Base-by-base conservation (phyloP, 345 rosid genomes). In the Cardiospermum halicacabum region DNA sequence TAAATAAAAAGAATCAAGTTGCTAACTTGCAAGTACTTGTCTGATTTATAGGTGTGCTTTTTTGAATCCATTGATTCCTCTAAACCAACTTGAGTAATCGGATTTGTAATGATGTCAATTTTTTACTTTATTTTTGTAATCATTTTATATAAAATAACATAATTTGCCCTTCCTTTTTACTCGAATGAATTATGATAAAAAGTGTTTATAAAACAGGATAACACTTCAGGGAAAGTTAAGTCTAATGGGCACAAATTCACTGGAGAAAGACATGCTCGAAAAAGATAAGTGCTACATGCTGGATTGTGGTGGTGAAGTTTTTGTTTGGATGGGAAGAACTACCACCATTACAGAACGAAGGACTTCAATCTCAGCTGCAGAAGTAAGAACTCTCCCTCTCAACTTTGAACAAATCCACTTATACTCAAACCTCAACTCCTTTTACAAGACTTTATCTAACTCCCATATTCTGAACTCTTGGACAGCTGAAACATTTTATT, bases 301-400 rank as follows among this genome's bases (percentile, higher is more conserved):
- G 76, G 96, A 91, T 30, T 82, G 84, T 66, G 78, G 74, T 22
- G 58, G 69, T 53, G 94, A 85, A 65, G 78, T 78, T 66, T 91
- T 85, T 73, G 86, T 91, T 53, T 91, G 97, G 97, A 81, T 83
- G 88, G 97, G 97, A 65, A 82, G 85, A 80, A 78, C 62, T 63
- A 85, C 91, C 68, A 66, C 76, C 16, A 48, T 91, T 47, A 81
- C 83, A 2, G 96, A 88, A 65, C 71, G 94, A 61, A 91, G 88
- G 80, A 82, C 76, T 62, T 76, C 92, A 50, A 86, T 82, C 67
- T 82, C 89, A 64, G 82, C 77, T 61, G 67, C 81, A 32, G 97
- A 91, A 78, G 97, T 86, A 71, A 80, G 85, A 60, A 27, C 54
- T 54, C 25, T 34, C 30, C 28, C 19, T 21, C 36, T 60, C 60